phyloP scores from a whole-genome alignment of 2,329 filamentous ascomycete species.

The Alternaria solani region DNA sequence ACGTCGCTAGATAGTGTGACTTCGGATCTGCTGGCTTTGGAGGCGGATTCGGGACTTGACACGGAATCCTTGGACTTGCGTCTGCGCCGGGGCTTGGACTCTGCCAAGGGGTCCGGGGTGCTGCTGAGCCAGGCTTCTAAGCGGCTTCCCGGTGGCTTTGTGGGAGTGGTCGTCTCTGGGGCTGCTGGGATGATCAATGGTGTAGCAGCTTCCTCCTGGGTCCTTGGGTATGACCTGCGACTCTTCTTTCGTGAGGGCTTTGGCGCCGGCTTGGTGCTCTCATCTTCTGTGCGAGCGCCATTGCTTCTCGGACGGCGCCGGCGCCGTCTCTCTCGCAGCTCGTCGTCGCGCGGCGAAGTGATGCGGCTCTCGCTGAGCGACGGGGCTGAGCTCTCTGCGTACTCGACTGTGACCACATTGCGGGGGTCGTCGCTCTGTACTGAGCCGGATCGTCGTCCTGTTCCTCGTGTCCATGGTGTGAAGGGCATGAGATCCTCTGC shows the following conservation, averaged over 20 bases:
- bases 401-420: conserved; percentile 41
- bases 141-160: conserved; percentile 58
- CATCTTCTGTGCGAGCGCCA: conserved; percentile 37
- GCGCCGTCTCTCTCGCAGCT: conserved; percentile 40
- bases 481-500: conserved; percentile 39
- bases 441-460: conserved; percentile 34
- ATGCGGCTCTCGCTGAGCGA: conserved; percentile 18
- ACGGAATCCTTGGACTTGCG: conserved; percentile 41
- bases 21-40: conserved; percentile 38
- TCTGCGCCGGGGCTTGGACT: conserved; percentile 52
- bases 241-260: conserved; percentile 30
- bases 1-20: conserved; percentile 35
- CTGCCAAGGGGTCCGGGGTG: conserved; percentile 64
- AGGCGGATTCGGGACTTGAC: conserved; percentile 38
- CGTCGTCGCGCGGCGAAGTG: conserved; percentile 29
- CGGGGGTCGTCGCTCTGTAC: conserved; percentile 32
- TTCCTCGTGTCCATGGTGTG: conserved; percentile 25
- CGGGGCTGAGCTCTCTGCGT: conserved; percentile 32
- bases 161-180: conserved; percentile 45
- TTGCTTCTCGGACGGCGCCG: conserved; percentile 38
- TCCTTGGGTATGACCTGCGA: conserved; percentile 36
- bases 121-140: conserved; percentile 69
- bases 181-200: conserved; percentile 26
- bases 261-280: conserved; percentile 29
- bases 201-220: conserved; percentile 31